Evolutionary conservation across 2,329 filamentous ascomycete genomes (phyloP).

Genomic region (Chaetothyriales sp.): DNA sequence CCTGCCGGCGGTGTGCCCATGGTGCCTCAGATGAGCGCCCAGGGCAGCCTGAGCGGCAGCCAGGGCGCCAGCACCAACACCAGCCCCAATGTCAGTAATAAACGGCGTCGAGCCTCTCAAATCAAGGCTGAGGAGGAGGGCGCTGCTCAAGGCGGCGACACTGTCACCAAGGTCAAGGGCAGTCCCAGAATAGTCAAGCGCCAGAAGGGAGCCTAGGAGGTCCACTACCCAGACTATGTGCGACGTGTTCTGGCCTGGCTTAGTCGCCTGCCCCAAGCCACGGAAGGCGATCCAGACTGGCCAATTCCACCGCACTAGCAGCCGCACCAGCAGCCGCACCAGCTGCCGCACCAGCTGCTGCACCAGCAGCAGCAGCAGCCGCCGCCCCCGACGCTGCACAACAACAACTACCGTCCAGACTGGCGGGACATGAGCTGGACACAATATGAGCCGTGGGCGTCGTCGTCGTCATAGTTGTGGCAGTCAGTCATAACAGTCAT

Average conservation of each 20-base stretch:
- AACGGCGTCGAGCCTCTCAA: constrained; percentile 45
- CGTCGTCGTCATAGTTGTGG: too few relatives aligned
- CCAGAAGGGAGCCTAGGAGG: constrained; percentile 27
- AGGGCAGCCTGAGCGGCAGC: constrained; percentile 38
- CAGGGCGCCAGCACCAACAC: constrained; percentile 45
- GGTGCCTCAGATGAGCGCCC: constrained; percentile 44
- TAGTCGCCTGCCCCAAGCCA: constrained; percentile 11
- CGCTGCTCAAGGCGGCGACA: constrained; percentile 32
- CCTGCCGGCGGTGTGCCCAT: constrained; percentile 38
- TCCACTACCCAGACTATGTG: background rate
- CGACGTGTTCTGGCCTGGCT: constrained; percentile 17
- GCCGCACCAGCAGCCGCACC: too few relatives aligned
- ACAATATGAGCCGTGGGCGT: background rate
- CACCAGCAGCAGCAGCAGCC: background rate
- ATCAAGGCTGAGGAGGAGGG: constrained; percentile 48
- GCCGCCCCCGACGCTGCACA: too few relatives aligned
- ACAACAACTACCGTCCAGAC: too few relatives aligned
- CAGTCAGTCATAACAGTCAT: too few relatives aligned
- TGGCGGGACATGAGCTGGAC: background rate
- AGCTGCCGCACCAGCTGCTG: background rate
- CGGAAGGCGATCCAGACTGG: background rate
- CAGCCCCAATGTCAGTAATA: constrained; percentile 46
- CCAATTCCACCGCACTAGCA: background rate
- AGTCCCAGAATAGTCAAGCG: constrained; percentile 35
- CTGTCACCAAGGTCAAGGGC: constrained; percentile 31